Evolutionary conservation across 2,329 filamentous ascomycete genomes (phyloP).

Genomic region (Sclerotinia nivalis): DNA sequence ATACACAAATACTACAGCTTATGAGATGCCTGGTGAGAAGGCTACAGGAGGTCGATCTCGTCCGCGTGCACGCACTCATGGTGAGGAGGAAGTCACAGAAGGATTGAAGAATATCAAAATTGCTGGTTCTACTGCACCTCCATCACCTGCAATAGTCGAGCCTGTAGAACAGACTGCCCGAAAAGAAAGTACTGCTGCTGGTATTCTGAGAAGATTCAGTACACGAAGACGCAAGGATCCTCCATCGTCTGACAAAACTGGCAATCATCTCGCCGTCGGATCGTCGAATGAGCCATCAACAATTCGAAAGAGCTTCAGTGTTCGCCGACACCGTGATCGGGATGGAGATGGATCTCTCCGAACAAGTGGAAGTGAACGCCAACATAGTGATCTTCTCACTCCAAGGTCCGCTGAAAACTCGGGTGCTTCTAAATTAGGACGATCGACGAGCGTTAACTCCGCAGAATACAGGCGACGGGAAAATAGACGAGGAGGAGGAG

Average conservation of each 20-base stretch:
- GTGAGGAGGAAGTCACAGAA: constrained; percentile 85
- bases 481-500: constrained; percentile 55
- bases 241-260: constrained; percentile 49
- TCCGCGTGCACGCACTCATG: constrained; percentile 86
- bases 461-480: constrained; percentile 74
- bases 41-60: constrained; percentile 80
- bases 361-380: constrained; percentile 65
- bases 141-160: constrained; percentile 53
- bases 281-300: constrained; percentile 68
- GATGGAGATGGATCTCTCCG: constrained; percentile 49
- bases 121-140: constrained; percentile 49
- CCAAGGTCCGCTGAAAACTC: constrained; percentile 62
- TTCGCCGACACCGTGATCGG: constrained; percentile 61
- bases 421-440: constrained; percentile 68
- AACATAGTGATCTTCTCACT: constrained; percentile 71
- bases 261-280: constrained; percentile 76
- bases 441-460: constrained; percentile 90
- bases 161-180: constrained; percentile 64
- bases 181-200: constrained; percentile 85
- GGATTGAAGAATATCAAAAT: constrained; percentile 66
- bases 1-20: constrained; percentile 80
- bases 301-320: constrained; percentile 85
- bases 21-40: constrained; percentile 87
- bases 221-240: constrained; percentile 75
- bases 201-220: constrained; percentile 85